These are phyloP conservation scores for Ogataea pignaliae DNA, from an alignment of 805 yeast species.

Conservation along the genomic window DNA sequence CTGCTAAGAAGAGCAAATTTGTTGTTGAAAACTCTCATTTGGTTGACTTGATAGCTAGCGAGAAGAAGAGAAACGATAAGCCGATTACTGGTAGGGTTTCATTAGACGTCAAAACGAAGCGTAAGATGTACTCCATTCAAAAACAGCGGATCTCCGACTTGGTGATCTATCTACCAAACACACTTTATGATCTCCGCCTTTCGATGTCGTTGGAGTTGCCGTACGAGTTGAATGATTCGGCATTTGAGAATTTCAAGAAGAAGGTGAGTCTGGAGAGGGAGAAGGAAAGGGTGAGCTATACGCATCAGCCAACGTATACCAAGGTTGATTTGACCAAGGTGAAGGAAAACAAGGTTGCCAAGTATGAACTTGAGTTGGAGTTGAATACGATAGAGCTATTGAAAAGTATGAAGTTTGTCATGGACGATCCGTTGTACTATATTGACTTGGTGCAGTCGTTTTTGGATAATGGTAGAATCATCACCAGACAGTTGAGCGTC, in stretches of 20 bases:
- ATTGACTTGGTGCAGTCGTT: slow-evolving; percentile 43
- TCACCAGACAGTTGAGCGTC: slow-evolving; percentile 29
- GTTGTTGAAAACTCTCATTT: slow-evolving; percentile 57
- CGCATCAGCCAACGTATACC: slow-evolving; percentile 71
- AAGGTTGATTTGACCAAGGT: slow-evolving; percentile 71
- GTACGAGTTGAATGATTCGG: slow-evolving; percentile 44
- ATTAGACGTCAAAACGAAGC: slow-evolving; percentile 61
- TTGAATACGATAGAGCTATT: slow-evolving; percentile 29
- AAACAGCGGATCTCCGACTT: slow-evolving; percentile 73
- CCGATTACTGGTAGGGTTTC: slow-evolving; percentile 65
- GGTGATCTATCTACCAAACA: slow-evolving; percentile 68
- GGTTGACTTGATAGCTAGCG: slow-evolving; percentile 59
- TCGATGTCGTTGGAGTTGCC: slow-evolving; percentile 79
- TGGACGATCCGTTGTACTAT: slow-evolving; percentile 36
- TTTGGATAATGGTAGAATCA: slow-evolving; percentile 38
- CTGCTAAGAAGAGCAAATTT: slow-evolving; percentile 38
- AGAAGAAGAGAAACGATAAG: slow-evolving; percentile 57
- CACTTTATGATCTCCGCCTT: slow-evolving; percentile 70
- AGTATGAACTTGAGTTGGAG: slow-evolving; percentile 33
- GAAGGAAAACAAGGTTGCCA: slow-evolving; percentile 25
- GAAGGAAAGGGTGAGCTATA: slow-evolving; percentile 68
- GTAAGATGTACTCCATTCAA: slow-evolving; percentile 63
- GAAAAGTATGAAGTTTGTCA: slow-evolving; percentile 26
- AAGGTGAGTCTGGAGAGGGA: slow-evolving; percentile 51
- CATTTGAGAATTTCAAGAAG: slow-evolving; percentile 50